Base-by-base conservation (phyloP, 164 flowering plant genomes). In the Aristolochia californica region DNA sequence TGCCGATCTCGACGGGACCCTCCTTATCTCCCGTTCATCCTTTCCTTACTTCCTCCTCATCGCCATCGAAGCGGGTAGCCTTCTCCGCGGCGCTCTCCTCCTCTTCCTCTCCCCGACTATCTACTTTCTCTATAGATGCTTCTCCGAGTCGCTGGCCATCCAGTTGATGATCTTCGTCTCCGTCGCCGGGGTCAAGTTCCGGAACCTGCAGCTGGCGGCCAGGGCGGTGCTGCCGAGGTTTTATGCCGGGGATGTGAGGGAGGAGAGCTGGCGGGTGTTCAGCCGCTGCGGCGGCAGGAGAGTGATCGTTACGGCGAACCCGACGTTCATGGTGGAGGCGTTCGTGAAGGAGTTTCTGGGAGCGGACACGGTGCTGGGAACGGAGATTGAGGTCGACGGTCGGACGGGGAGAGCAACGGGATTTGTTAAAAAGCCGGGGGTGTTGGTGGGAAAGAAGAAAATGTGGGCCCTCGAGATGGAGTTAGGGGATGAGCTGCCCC, bases 1-100 rank as follows among this genome's bases (percentile, higher is more conserved):
- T 0, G 71, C 94, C 0, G 89, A 82, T 59, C 75, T 86, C 5
- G 84, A 83, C 45, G 90, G 94, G 17, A 86, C 94, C 5, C 80
- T 86, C 25, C 84, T 86, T 10, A 62, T 83, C 14, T 81, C 89
- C 12, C 56, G 67, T 1, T 80, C 66, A 48, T 70, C 89, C 23
- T 86, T 86, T 58, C 94, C 94, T 22, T 86, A 83, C 60, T 86
- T 47, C 84, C 49, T 86, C 69, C 84, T 83, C 15, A 63, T 86
- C 12, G 89, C 94, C 1, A 57, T 82, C 17, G 94, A 86, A 60
- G 87, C 84, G 13, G 94, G 94, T 0, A 78, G 82, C 67, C 56
- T 86, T 13, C 16, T 78, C 0, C 47, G 94, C 15, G 89, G 70
- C 13, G 53, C 82, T 0, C 4, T 80, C 16, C 79, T 86, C 1